Conservation (phyloP, 1,284 basidiomycete species). For the Boletus sp. region DNA sequence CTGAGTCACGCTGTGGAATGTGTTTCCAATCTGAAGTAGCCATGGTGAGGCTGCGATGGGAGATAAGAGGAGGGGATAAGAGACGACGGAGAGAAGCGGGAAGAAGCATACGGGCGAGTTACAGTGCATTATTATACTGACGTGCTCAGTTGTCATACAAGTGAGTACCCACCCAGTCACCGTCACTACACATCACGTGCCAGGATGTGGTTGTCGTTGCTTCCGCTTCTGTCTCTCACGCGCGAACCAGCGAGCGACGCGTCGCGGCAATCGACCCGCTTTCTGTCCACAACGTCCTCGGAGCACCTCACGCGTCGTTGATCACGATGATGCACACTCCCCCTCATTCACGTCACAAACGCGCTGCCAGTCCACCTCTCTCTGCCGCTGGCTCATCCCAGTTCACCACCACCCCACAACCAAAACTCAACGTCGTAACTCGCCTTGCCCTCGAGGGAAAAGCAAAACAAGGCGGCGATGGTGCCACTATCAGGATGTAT, state of each 20-base stretch:
- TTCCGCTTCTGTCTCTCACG: conserved; percentile 11
- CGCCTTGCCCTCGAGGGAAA: conserved; percentile 73
- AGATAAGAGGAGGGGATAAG: neutral
- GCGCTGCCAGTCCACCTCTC: conserved; percentile 42
- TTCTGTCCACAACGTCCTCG: conserved; percentile 12
- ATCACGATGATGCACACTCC: conserved; percentile 14
- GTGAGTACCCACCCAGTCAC: conserved; percentile 29
- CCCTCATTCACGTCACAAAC: conserved; percentile 33
- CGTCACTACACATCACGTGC: conserved; percentile 26
- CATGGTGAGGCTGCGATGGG: conserved; percentile 25
- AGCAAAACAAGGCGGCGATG: conserved; percentile 61
- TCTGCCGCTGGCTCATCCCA: conserved; percentile 40
- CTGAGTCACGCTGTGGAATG: conserved; percentile 21
- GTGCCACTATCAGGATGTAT: conserved; percentile 68
- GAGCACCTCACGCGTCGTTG: neutral
- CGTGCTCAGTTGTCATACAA: neutral
- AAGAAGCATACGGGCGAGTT: conserved; percentile 5
- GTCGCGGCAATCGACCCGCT: conserved; percentile 17
- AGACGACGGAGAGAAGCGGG: conserved; percentile 12
- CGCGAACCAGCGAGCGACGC: conserved; percentile 17
- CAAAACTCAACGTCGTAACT: conserved; percentile 65
- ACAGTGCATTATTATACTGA: too few relatives aligned
- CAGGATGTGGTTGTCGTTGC: neutral
- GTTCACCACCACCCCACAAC: conserved; percentile 36
- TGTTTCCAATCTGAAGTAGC: conserved; percentile 20